Evolutionary conservation across 352 stramenopile genomes (phyloP).

Genomic region (Phytophthora sojae): DNA sequence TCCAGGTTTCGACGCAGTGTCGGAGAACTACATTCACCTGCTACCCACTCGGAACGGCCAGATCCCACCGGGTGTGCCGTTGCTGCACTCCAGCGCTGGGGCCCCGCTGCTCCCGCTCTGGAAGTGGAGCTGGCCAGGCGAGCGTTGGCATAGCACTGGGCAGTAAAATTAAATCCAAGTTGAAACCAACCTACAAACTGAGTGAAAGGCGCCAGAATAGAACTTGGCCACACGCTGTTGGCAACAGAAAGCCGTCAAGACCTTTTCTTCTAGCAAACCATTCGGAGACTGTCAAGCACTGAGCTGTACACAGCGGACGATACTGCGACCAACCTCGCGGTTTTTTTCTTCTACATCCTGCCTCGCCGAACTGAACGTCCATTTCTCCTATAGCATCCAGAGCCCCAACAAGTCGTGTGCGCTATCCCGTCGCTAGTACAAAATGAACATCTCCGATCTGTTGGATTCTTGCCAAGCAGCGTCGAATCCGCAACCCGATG

Average conservation of each 20-base stretch:
- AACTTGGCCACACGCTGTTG: not conserved
- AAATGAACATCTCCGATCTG: constrained; percentile 11
- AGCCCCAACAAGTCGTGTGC: not conserved
- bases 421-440: not conserved
- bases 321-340: no score
- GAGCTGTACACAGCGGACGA: no score
- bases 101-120: constrained; percentile 33
- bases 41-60: constrained; percentile 36
- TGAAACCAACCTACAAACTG: not conserved
- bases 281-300: no score
- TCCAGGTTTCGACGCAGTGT: not conserved
- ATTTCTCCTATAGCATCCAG: not conserved
- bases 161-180: constrained; percentile 13
- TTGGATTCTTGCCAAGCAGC: not conserved
- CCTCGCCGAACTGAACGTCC: not conserved
- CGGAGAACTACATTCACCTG: constrained; percentile 28
- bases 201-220: not conserved
- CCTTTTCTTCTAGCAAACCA: not conserved
- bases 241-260: not conserved
- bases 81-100: constrained; percentile 24
- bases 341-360: not conserved
- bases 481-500: no score
- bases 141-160: constrained; percentile 25
- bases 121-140: constrained; percentile 38
- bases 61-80: constrained; percentile 33